Base-by-base conservation (phyloP, 495 filamentous ascomycete genomes). In the Daldinia vernicosa region DNA sequence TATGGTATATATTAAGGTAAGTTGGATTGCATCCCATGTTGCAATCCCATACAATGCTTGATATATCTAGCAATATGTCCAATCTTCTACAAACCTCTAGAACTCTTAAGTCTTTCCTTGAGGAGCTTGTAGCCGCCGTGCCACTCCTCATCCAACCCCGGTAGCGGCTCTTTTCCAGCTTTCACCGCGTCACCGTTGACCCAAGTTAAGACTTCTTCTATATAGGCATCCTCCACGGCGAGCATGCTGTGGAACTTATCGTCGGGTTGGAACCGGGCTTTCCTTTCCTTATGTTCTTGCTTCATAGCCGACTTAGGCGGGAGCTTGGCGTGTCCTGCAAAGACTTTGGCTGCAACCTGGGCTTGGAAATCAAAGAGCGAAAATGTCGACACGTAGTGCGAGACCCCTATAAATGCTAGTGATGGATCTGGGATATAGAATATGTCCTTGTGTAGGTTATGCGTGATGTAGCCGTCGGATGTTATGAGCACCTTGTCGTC, bases 371-470 rank as follows among this genome's bases (percentile, higher is more conserved):
- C 89, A 56, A 89, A 90, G 7, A 90, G 78, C 0, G 88, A 85
- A 63, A 91, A 91, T 0, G 88, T 88, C 0, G 87, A 87, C 0
- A 85, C 85, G 51, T 88, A 84, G 73, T 87, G 88, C 0, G 88
- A 84, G 0, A 89, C 81, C 0, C 89, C 89, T 7, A 91, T 78
- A 68, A 91, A 90, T 0, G 82, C 82, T 14, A 91, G 72, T 0
- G 87, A 85, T 0, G 89, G 88, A 59, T 91, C 88, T 0, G 84
- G 82, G 47, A 90, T 90, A 69, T 89, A 91, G 71, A 90, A 90
- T 3, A 91, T 86, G 66, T 91, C 88, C 43, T 86, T 85, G 76
- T 91, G 86, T 4, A 91, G 68, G 70, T 92, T 91, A 72, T 91
- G 89, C n/a, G 89, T 73, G 72, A 88, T 88, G 3, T 80, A 84